phyloP scores from a whole-genome alignment of 495 filamentous ascomycete genomes.

The Evernia prunastri region DNA sequence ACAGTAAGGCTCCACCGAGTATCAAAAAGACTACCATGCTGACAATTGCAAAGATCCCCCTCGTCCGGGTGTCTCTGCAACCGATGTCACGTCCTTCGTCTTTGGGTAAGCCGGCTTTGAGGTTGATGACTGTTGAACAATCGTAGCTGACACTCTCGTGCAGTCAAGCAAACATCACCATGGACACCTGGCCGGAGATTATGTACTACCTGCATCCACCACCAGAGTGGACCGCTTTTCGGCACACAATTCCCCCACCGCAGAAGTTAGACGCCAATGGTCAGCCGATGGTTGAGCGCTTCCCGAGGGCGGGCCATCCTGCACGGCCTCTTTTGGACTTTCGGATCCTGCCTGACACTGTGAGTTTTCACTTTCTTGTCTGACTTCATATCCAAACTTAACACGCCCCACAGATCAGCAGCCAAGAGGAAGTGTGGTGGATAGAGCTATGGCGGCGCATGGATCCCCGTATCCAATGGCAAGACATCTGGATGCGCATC shows the following conservation, averaged over 20 bases:
- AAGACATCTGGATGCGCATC: conserved; percentile 11
- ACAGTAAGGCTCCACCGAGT: neutral
- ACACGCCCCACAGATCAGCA: conserved; percentile 7
- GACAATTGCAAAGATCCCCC: neutral
- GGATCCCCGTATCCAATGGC: neutral
- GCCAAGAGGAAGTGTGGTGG: conserved; percentile 5
- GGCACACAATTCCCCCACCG: neutral
- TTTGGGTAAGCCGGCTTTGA: conserved; percentile 6
- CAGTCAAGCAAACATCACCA: conserved; percentile 11
- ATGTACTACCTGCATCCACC: conserved; percentile 13
- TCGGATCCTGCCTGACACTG: neutral
- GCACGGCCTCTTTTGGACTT: conserved; percentile 17
- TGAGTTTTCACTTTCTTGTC: neutral
- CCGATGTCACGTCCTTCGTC: conserved; percentile 12
- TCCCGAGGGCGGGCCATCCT: neutral
- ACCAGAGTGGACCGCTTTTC: neutral
- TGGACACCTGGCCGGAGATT: conserved; percentile 7
- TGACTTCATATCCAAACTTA: neutral
- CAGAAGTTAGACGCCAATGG: conserved; percentile 8
- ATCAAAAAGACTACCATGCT: neutral
- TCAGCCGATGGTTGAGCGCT: conserved; percentile 7
- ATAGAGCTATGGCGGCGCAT: conserved; percentile 10
- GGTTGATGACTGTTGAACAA: neutral
- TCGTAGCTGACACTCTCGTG: neutral
- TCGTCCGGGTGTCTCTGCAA: neutral